Evolutionary conservation across 495 filamentous ascomycete species (phyloP).

Genomic region (Penicillium samsonianum): DNA sequence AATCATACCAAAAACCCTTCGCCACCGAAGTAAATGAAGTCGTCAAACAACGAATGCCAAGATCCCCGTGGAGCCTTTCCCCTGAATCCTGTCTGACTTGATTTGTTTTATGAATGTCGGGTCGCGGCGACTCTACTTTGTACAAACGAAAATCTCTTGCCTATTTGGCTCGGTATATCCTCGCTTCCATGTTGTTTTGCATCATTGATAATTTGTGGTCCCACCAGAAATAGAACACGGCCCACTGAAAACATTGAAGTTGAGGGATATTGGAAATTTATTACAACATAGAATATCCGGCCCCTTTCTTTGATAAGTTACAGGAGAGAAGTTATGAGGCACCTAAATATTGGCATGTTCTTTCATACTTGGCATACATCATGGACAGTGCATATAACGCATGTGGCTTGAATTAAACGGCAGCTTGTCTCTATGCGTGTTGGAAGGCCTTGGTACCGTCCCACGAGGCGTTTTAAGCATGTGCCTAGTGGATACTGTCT

Average conservation of each 20-base stretch:
- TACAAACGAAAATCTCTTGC: constrained; percentile 9
- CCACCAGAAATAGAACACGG: constrained; percentile 4
- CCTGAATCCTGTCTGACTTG: constrained; percentile 4
- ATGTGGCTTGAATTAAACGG: neutral
- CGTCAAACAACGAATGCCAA: constrained; percentile 1
- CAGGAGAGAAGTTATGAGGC: neutral
- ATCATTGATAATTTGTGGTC: constrained; percentile 4
- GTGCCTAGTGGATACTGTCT: neutral
- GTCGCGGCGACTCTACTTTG: neutral
- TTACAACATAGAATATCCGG: neutral
- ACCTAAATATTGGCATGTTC: neutral
- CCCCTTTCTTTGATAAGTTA: constrained; percentile 1
- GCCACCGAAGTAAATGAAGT: neutral
- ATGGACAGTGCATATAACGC: neutral
- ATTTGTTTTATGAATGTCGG: no score
- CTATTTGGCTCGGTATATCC: constrained; percentile 1
- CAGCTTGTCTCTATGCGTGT: neutral
- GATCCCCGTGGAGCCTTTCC: constrained; percentile 9
- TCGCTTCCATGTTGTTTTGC: neutral
- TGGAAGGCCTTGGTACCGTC: neutral
- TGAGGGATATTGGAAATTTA: neutral
- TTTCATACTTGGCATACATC: constrained; percentile 6
- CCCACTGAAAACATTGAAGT: neutral
- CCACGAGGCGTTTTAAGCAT: constrained; percentile 10
- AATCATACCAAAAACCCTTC: neutral